These are phyloP conservation scores for Lantana camara DNA, from an alignment of 257 asterid genomes.

Conservation along the genomic window DNA sequence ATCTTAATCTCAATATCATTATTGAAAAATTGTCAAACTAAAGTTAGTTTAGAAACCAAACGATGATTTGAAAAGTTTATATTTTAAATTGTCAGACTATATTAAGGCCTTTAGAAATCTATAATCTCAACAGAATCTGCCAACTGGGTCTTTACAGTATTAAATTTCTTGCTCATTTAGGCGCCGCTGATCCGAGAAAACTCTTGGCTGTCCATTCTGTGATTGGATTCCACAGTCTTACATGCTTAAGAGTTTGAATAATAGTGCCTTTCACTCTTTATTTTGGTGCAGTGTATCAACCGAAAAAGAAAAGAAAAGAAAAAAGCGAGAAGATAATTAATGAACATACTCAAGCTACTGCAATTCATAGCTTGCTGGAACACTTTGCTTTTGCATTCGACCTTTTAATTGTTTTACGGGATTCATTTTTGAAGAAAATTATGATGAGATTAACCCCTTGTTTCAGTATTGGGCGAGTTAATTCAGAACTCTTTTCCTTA, in stretches of 20 bases:
- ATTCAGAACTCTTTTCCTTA: slow-evolving; percentile 75
- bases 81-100: too few relatives aligned
- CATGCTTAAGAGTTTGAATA: slow-evolving; percentile 1
- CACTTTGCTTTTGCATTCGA: neutral
- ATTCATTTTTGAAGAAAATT: slow-evolving; percentile 16
- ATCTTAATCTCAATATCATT: neutral
- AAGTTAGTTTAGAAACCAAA: neutral
- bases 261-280: neutral
- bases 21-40: neutral
- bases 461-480: slow-evolving; percentile 89
- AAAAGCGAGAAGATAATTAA: too few relatives aligned
- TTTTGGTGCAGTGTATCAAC: neutral
- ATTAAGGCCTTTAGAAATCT: neutral
- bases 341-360: too few relatives aligned
- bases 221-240: slow-evolving; percentile 15
- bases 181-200: neutral
- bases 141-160: neutral
- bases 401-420: slow-evolving; percentile 9
- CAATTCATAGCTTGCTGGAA: slow-evolving; percentile 18
- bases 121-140: neutral
- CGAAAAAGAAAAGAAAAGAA: too few relatives aligned
- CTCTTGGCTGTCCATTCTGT: slow-evolving; percentile 14
- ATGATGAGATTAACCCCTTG: slow-evolving; percentile 31
- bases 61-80: too few relatives aligned
- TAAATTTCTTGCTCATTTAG: slow-evolving; percentile 1